Evolutionary conservation across 2,329 filamentous ascomycete genomes (phyloP).

Genomic region (Ophiobolus disseminans): DNA sequence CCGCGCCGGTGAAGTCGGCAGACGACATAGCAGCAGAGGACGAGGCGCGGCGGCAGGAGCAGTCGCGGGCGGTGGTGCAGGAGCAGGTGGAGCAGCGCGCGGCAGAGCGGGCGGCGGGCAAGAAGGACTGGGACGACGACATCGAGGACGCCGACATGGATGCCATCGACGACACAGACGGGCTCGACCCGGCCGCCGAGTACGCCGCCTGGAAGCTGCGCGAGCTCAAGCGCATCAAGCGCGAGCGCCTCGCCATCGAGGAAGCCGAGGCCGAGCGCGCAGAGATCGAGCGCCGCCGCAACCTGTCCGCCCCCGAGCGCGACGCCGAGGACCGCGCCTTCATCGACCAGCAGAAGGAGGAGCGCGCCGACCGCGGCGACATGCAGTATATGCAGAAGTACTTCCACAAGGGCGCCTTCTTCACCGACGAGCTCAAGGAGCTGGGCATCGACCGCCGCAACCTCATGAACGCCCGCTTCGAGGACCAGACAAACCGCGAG

Average conservation of each 20-base stretch:
- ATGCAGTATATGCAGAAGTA: conserved; percentile 95
- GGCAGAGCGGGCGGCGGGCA: conserved; percentile 74
- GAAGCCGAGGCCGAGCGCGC: conserved; percentile 82
- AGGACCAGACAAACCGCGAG: conserved; percentile 83
- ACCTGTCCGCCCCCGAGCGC: conserved; percentile 85
- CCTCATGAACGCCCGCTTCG: conserved; percentile 84
- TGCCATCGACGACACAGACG: conserved; percentile 89
- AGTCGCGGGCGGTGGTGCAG: conserved; percentile 81
- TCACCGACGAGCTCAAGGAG: conserved; percentile 78
- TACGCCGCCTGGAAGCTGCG: conserved; percentile 92
- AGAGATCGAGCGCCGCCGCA: conserved; percentile 85
- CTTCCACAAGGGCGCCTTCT: conserved; percentile 96
- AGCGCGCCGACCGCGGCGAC: conserved; percentile 75
- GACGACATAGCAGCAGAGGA: conserved; percentile 57
- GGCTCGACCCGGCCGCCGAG: conserved; percentile 84
- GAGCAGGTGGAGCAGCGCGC: conserved; percentile 86
- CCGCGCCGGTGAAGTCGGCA: conserved; percentile 40
- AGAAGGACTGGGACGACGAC: conserved; percentile 83
- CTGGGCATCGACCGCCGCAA: conserved; percentile 81
- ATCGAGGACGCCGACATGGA: conserved; percentile 71
- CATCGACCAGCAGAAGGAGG: conserved; percentile 78
- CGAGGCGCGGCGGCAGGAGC: conserved; percentile 68
- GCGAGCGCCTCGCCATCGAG: conserved; percentile 85
- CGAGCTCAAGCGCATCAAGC: conserved; percentile 86
- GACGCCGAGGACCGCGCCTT: conserved; percentile 82